Evolutionary conservation across 768 basidiomycete genomes (phyloP).

Genomic region (Mycena pura): DNA sequence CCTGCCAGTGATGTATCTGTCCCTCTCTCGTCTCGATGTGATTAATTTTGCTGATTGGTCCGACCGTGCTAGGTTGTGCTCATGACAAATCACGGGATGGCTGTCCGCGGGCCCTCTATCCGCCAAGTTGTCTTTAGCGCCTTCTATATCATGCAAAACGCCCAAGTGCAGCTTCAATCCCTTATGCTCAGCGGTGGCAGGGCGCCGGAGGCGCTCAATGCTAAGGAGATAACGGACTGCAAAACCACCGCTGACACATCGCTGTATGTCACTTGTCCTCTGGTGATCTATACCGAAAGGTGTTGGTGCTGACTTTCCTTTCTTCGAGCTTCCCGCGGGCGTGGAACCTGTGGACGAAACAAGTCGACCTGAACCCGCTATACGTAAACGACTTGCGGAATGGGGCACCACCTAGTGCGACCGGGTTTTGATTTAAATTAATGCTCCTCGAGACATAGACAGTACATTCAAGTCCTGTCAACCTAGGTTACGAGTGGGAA

Average conservation of each 20-base stretch:
- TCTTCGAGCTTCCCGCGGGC: background rate
- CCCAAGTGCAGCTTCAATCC: background rate
- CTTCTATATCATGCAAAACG: background rate
- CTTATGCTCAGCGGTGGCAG: background rate
- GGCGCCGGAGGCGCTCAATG: background rate
- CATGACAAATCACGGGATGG: background rate
- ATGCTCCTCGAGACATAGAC: background rate
- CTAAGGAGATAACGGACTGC: background rate
- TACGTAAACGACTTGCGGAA: background rate
- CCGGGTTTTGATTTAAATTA: slow-evolving; percentile 1
- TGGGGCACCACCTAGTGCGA: background rate
- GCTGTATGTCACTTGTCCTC: background rate
- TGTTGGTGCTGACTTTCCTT: background rate
- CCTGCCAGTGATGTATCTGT: slow-evolving; percentile 11
- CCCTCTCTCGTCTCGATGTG: background rate
- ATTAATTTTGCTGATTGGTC: background rate
- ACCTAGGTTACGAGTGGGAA: no score
- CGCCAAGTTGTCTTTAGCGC: background rate
- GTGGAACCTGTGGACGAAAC: slow-evolving; percentile 1
- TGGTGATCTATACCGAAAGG: background rate
- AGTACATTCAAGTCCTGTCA: background rate
- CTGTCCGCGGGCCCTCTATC: background rate
- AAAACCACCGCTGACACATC: background rate
- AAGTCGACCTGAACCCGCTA: background rate
- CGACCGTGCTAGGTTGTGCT: slow-evolving; percentile 3